Base-by-base conservation (phyloP, 768 basidiomycete genomes). In the Agaricus sinodeliciosus region DNA sequence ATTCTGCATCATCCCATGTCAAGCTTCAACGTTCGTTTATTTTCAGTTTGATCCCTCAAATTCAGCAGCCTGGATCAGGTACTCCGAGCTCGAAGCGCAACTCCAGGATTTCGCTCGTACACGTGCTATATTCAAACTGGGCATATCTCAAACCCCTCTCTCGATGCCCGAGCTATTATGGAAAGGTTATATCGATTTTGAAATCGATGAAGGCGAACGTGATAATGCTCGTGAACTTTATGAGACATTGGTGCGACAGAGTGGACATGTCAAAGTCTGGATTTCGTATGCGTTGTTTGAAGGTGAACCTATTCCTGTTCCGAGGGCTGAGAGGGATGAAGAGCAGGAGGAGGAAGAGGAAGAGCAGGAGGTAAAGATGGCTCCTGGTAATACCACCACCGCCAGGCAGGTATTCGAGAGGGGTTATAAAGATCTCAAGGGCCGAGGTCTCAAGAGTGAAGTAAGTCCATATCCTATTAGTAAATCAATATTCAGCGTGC, bases 141-240 rank as follows among this genome's bases (percentile, higher is more conserved):
- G 88, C 5, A 79, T 91, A 19, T 76, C 84, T 6, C 94, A 96
- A 63, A 71, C 81, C 0, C 81, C 87, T 13, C 75, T 97, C 34
- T 91, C 94, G 45, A 95, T 95, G 93, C 95, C 95, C 2, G 95
- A 98, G 65, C 71, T 93, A 5, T 72, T 94, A 8, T 92, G 90
- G 90, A 94, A 95, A 66, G 90, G 92, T 4, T 97, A 92, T 67
- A 90, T 97, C 69, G 95, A 97, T 67, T 96, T 96, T 60, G 95
- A 98, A 69, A 83, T 86, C 52, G 89, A 90, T 55, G 93, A 96
- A 67, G 93, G 93, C 60, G 94, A 97, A 58, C 82, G 92, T 37
- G 89, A 89, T 53, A 78, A 81, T 13, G 87, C 90, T 1, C 76
- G 95, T n/a, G 75, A 77, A 5, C 65, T 98, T 37, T 97, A 96